phyloP scores from a whole-genome alignment of 1,139 yeast genomes.

The Geotrichum reessii region DNA sequence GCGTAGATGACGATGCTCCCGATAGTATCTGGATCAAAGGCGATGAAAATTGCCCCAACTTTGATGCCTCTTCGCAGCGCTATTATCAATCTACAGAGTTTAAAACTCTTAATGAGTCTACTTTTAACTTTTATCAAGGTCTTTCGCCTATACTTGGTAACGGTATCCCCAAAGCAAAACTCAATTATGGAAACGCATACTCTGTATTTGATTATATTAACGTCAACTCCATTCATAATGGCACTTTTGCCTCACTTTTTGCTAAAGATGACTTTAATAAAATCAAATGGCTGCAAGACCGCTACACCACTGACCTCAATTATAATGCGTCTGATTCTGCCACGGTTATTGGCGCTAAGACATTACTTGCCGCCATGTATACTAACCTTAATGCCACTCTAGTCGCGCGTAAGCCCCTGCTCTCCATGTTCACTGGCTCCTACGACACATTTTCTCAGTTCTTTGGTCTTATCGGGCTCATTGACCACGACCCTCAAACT shows the following conservation, averaged over 20 bases:
- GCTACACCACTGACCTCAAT: slow-evolving; percentile 37
- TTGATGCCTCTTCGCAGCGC: slow-evolving; percentile 31
- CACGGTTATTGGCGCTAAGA: slow-evolving; percentile 39
- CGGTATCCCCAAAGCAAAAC: slow-evolving; percentile 27
- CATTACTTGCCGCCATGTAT: slow-evolving; percentile 36
- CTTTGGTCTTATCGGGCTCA: slow-evolving; percentile 36
- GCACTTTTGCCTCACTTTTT: slow-evolving; percentile 33
- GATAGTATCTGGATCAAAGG: slow-evolving; percentile 41
- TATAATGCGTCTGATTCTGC: slow-evolving; percentile 32
- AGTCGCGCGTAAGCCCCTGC: slow-evolving; percentile 33
- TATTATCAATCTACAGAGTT: slow-evolving; percentile 33
- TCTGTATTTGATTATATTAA: slow-evolving; percentile 38
- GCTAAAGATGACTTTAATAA: slow-evolving; percentile 31
- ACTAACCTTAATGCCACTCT: slow-evolving; percentile 37
- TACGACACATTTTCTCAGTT: slow-evolving; percentile 41
- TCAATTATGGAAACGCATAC: slow-evolving; percentile 40
- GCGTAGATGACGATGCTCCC: slow-evolving; percentile 37
- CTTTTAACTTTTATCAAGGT: slow-evolving; percentile 37
- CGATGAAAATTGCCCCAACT: slow-evolving; percentile 40
- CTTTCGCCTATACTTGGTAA: slow-evolving; percentile 27
- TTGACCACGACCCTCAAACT: slow-evolving; percentile 27
- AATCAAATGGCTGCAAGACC: slow-evolving; percentile 38
- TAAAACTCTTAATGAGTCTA: slow-evolving; percentile 33
- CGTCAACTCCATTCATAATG: slow-evolving; percentile 40
- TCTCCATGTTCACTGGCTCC: slow-evolving; percentile 42